phyloP scores from a whole-genome alignment of 805 yeast genomes.

The Cyberlindnera euphorbiae region DNA sequence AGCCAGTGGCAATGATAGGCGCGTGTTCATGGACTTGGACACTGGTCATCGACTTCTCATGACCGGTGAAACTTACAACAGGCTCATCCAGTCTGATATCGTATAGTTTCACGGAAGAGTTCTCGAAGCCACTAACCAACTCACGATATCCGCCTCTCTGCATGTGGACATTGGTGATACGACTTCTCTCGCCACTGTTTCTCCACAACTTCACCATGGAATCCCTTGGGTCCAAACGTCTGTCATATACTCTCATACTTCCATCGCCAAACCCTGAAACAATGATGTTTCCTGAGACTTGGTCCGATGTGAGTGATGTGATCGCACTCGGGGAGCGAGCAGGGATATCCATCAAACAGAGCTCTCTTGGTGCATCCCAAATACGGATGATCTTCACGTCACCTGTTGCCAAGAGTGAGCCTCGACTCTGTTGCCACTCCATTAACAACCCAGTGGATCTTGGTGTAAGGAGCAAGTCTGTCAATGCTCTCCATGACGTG shows the following conservation, averaged over 20 bases:
- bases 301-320: conserved; percentile 88
- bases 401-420: conserved; percentile 86
- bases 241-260: conserved; percentile 83
- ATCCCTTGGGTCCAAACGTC: conserved; percentile 78
- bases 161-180: conserved; percentile 81
- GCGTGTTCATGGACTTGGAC: conserved; percentile 94
- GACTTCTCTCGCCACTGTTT: conserved; percentile 39
- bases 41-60: conserved; percentile 46
- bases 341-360: conserved; percentile 82
- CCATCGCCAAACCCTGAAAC: conserved; percentile 92
- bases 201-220: conserved; percentile 85
- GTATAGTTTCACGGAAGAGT: conserved; percentile 85
- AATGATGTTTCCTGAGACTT: conserved; percentile 86
- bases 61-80: conserved; percentile 60
- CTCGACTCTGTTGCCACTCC: conserved; percentile 97
- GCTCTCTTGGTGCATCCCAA: conserved; percentile 97
- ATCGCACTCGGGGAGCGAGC: conserved; percentile 88
- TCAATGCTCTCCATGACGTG: conserved; percentile 89
- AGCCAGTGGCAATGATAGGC: conserved; percentile 86
- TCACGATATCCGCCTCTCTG: conserved; percentile 96
- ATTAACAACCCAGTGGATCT: conserved; percentile 78
- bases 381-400: conserved; percentile 87
- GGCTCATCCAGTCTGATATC: conserved; percentile 78
- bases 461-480: conserved; percentile 77
- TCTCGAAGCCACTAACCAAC: conserved; percentile 74